Percentiles rank a stretch among this genome's conserved stretches.
phyloP scores from a whole-genome alignment of 225 moss, liverwort and hornwort genomes.

The Polytrichum commune region DNA sequence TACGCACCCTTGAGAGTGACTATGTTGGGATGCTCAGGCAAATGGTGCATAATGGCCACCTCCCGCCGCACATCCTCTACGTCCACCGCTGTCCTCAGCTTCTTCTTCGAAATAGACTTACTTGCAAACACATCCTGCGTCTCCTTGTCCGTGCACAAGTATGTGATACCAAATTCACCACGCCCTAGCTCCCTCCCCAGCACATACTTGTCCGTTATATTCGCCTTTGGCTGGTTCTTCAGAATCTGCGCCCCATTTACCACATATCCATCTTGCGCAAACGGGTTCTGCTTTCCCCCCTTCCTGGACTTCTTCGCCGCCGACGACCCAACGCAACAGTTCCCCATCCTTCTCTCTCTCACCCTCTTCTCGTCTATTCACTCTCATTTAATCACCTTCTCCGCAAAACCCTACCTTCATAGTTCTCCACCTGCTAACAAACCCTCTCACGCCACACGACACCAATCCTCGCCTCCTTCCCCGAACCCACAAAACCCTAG shows the following conservation, averaged over 20 bases:
- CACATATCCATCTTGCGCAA: constrained; percentile 54
- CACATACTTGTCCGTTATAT: constrained; percentile 57
- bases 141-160: constrained; percentile 67
- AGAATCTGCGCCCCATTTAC: constrained; percentile 49
- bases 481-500: too few relatives aligned
- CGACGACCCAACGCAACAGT: constrained; percentile 61
- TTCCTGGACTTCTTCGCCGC: constrained; percentile 47
- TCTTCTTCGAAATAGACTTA: constrained; percentile 64
- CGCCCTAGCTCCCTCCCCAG: constrained; percentile 82
- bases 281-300: constrained; percentile 56
- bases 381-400: constrained; percentile 6
- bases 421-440: too few relatives aligned
- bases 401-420: too few relatives aligned
- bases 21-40: constrained; percentile 63
- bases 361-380: not conserved
- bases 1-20: constrained; percentile 57
- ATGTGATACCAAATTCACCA: constrained; percentile 81
- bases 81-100: constrained; percentile 62
- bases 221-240: constrained; percentile 49
- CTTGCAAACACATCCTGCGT: constrained; percentile 63
- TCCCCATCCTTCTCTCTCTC: constrained; percentile 46
- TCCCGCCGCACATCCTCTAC: constrained; percentile 70
- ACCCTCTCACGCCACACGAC: too few relatives aligned
- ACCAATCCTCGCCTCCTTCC: too few relatives aligned
- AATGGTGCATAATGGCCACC: constrained; percentile 65